Percentiles rank a stretch among this genome's conserved stretches.
phyloP scores from a whole-genome alignment of 2,329 filamentous ascomycete species.

The Ampelomyces quisqualis region DNA sequence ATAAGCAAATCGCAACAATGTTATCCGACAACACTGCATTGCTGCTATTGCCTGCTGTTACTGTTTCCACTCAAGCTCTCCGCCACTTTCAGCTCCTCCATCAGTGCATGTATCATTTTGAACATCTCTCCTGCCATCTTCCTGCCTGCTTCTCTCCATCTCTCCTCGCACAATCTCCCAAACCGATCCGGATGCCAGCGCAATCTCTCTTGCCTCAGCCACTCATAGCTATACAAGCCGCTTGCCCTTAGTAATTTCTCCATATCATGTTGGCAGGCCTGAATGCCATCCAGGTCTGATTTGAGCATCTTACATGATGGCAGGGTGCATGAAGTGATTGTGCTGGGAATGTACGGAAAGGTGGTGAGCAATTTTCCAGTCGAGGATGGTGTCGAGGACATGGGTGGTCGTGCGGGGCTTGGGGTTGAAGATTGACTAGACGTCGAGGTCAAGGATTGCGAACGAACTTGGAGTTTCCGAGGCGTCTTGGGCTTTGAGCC shows the following conservation, averaged over 20 bases:
- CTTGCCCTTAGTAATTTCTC: slow-evolving; percentile 34
- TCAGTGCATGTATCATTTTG: slow-evolving; percentile 36
- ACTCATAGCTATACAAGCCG: slow-evolving; percentile 40
- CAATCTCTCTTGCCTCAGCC: slow-evolving; percentile 38
- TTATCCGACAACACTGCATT: no score
- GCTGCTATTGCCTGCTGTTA: neutral
- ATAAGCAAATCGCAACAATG: no score
- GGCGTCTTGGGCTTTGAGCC: slow-evolving; percentile 16
- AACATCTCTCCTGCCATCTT: slow-evolving; percentile 42
- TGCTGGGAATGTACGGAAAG: slow-evolving; percentile 35
- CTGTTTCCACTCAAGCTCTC: slow-evolving; percentile 1
- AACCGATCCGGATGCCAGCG: slow-evolving; percentile 44
- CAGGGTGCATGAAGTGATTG: slow-evolving; percentile 24
- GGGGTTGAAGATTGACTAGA: neutral
- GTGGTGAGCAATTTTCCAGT: slow-evolving; percentile 19
- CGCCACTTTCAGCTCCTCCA: slow-evolving; percentile 23
- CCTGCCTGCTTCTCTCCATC: slow-evolving; percentile 34
- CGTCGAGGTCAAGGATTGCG: slow-evolving; percentile 25
- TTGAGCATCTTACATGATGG: slow-evolving; percentile 28
- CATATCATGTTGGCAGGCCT: slow-evolving; percentile 40
- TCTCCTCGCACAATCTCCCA: slow-evolving; percentile 35
- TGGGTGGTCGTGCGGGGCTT: slow-evolving; percentile 1
- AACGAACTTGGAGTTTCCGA: slow-evolving; percentile 33
- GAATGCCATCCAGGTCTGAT: slow-evolving; percentile 23
- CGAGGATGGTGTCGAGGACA: slow-evolving; percentile 38